Evolutionary conservation across 495 filamentous ascomycete genomes (phyloP), one percentile per base, ranked within the genome.

Genomic region (Neurospora sublineolata): DNA sequence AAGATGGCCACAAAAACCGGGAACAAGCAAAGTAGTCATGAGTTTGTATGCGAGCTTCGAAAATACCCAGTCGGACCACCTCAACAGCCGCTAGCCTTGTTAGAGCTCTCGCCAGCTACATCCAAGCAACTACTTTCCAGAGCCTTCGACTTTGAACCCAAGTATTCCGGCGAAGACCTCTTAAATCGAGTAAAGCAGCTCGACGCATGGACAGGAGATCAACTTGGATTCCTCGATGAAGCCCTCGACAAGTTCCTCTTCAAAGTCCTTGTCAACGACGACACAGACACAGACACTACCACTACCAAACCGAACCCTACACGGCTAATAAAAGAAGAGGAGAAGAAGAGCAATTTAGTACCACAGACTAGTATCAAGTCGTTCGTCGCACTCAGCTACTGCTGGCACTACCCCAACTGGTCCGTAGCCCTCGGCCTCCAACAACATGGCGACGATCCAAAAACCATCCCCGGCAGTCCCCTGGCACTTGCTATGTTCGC

Each of bases 401-500:
- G 68, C 27, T 69, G 68, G 68, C 37, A 69, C 68, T 69, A 69
- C 37, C 46, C 46, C 20, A 11, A 12, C 37, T 69, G 68, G 68
- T 6, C 6, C n/a, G 4, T 40, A 10, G 37, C 68, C 18, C 68
- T 69, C 37, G 68, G 68, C 11, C 37, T 69, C 4, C 33, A 69
- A 69, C 44, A 69, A 69, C 46, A 46, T 46, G 42, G 42, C 9
- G 9, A 5, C 4, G 1, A 36, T 36, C 33, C 33, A 36, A 36
- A 20, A 1, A 23, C 20, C 11, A 27, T 27, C 46, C 46, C 46
- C 20, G n/a, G 27, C 20, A 23, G 20, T 1, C 46, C 46, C 9
- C n/a, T 58, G 4, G 11, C 46, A 4, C 46, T 20, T 0, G 46
- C 74, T 11, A 79, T 79, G 77, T 70, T 75, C 68, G 60, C 73